A percentile compares a stretch with the other conserved stretches of the same genome.
These are phyloP conservation scores for Coemansia sp. DNA, from an alignment of 192 early-diverging fungal genomes.

Conservation along the genomic window DNA sequence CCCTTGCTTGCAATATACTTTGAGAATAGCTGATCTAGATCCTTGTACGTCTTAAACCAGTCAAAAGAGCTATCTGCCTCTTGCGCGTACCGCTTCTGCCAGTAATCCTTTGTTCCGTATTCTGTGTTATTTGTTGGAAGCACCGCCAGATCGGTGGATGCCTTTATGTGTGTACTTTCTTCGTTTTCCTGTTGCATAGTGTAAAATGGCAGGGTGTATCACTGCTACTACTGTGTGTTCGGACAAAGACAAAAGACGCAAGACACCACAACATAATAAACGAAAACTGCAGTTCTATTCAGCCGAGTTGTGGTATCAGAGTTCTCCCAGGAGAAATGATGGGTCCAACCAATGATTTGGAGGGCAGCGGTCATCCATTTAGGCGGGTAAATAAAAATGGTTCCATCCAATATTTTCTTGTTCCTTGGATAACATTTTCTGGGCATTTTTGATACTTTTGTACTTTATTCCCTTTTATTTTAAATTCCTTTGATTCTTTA, in stretches of 20 bases:
- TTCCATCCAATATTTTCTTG: no score
- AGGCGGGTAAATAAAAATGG: no score
- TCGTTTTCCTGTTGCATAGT: neutral
- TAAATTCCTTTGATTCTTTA: neutral
- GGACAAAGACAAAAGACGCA: no score
- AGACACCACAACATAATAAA: no score
- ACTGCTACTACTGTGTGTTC: neutral
- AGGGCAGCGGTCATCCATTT: no score
- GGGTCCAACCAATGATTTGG: no score
- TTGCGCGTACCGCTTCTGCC: conserved; percentile 68
- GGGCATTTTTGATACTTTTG: neutral
- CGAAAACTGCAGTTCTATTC: no score
- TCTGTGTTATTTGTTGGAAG: conserved; percentile 67
- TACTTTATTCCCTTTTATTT: neutral
- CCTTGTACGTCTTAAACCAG: conserved; percentile 86
- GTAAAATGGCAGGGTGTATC: neutral
- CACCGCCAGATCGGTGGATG: conserved; percentile 45
- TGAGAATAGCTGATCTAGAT: conserved; percentile 65
- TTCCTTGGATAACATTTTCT: no score
- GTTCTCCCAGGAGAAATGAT: no score
- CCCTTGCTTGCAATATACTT: conserved; percentile 57
- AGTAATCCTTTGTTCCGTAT: conserved; percentile 78
- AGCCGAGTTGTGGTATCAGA: no score
- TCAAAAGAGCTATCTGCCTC: conserved; percentile 66
- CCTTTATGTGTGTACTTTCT: neutral